Evolutionary conservation across 2,329 filamentous ascomycete genomes (phyloP).

Genomic region (Cadophora gregata): DNA sequence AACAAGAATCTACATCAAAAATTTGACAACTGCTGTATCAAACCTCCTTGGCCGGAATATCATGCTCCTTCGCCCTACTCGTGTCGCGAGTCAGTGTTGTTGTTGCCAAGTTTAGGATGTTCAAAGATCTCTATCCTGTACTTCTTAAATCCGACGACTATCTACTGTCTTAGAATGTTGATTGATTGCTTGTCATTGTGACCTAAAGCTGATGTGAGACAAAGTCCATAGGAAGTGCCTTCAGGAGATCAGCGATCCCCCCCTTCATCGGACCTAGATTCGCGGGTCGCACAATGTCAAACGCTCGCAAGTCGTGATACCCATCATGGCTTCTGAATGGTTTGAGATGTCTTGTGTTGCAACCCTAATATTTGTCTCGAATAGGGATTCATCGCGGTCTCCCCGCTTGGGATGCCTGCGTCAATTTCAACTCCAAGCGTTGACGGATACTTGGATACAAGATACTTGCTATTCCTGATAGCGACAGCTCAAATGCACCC

Average conservation of each 20-base stretch:
- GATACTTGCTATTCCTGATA: neutral
- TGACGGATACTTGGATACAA: neutral
- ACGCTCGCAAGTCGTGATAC: constrained; percentile 11
- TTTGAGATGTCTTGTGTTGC: neutral
- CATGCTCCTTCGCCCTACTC: constrained; percentile 5
- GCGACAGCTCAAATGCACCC: neutral
- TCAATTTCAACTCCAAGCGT: neutral
- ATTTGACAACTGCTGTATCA: neutral
- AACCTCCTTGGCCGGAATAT: neutral
- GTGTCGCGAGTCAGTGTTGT: constrained; percentile 11
- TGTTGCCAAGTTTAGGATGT: neutral
- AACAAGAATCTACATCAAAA: constrained; percentile 7
- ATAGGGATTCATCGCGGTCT: constrained; percentile 4
- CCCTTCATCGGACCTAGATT: constrained; percentile 9
- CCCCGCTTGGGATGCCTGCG: neutral
- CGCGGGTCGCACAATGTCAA: constrained; percentile 12
- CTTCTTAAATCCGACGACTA: neutral
- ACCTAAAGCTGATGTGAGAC: constrained; percentile 14
- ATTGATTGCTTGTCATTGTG: constrained; percentile 1
- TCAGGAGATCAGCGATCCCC: constrained; percentile 12
- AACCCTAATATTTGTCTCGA: neutral
- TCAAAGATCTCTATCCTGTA: neutral
- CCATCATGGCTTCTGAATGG: constrained; percentile 7
- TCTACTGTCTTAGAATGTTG: neutral
- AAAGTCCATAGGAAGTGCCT: neutral